Percentiles rank a stretch among this genome's conserved stretches.
These are phyloP conservation scores for Ascodesmis nigricans DNA, from an alignment of 495 filamentous ascomycete genomes.

Conservation along the genomic window DNA sequence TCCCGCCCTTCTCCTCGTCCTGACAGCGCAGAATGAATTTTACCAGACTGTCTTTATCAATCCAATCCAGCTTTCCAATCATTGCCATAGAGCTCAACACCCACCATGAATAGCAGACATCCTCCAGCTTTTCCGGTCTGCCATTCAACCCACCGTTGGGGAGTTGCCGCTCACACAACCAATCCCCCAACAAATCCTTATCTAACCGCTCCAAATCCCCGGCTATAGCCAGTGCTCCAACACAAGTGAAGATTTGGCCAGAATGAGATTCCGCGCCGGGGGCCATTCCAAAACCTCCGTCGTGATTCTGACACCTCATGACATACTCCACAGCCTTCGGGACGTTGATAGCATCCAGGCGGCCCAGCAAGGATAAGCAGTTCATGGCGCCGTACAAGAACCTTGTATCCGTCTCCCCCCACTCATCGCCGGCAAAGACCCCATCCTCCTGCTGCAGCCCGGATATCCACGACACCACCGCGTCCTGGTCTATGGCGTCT, in stretches of 20 bases:
- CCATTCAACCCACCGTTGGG: conserved; percentile 79
- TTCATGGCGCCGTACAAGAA: conserved; percentile 81
- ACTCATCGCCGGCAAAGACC: conserved; percentile 79
- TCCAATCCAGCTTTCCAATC: conserved; percentile 76
- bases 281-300: conserved; percentile 73
- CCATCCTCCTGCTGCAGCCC: conserved; percentile 56
- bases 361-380: conserved; percentile 57
- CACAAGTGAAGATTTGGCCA: conserved; percentile 83
- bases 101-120: conserved; percentile 99
- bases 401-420: conserved; percentile 86
- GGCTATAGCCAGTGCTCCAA: conserved; percentile 71
- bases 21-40: conserved; percentile 65
- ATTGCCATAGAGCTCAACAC: conserved; percentile 56
- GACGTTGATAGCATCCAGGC: conserved; percentile 50
- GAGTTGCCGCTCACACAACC: conserved; percentile 84
- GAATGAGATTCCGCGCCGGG: conserved; percentile 84
- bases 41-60: conserved; percentile 54
- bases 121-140: conserved; percentile 81
- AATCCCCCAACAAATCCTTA: conserved; percentile 52
- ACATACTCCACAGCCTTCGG: conserved; percentile 57
- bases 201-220: conserved; percentile 30
- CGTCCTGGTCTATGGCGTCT: conserved; percentile 44
- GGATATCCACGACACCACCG: conserved; percentile 33
- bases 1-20: conserved; percentile 62
- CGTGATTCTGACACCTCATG: conserved; percentile 64